Evolutionary conservation across 441 rosid species (phyloP), one percentile per base, ranked within the genome.

Genomic region (Cnidoscolus chayamansa): DNA sequence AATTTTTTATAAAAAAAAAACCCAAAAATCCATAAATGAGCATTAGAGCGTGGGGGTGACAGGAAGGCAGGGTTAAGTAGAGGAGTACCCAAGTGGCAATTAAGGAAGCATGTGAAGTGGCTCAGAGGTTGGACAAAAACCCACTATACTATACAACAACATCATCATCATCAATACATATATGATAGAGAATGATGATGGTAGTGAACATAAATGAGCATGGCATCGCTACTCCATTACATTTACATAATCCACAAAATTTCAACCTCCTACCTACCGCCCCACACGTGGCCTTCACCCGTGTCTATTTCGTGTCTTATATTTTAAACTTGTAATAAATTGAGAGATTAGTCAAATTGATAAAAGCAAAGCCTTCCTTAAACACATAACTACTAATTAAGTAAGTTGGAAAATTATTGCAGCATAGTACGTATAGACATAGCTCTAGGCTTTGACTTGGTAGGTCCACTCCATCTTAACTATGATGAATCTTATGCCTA

Each of bases 141-240:
- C 61, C 48, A 64, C 48, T 37, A 69, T 32, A 11, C 66, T 64
- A 50, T 30, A 2, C 4, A 4, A 2, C 40, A 35, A 2, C 67
- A 70, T 57, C 62, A 67, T 80, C 69, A 68, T 74, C 6, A 72
- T 69, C 51, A 1, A 40, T 40, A 67, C 63, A 63, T 9, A 17
- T 55, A 31, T 67, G 79, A 47, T 70, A 61, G 43, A 19, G 60
- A 59, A 59, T 58, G 55, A 61, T 15, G 71, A 61, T 12, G 60
- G 60, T 16, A 65, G 31, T 50, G 76, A 47, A 63, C 73, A 73
- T 50, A 72, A 81, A 76, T 70, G 77, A 78, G 81, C 76, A 65
- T 77, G 79, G 66, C 72, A 53, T 17, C 13, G 74, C 76, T 50
- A 82, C 84, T 87, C 87, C 62, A 87, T 84, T 85, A 69, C 87